Evolutionary conservation across 2,329 filamentous ascomycete species (phyloP), one percentile per base, ranked within the genome.

Genomic region (Colletotrichum sp.): DNA sequence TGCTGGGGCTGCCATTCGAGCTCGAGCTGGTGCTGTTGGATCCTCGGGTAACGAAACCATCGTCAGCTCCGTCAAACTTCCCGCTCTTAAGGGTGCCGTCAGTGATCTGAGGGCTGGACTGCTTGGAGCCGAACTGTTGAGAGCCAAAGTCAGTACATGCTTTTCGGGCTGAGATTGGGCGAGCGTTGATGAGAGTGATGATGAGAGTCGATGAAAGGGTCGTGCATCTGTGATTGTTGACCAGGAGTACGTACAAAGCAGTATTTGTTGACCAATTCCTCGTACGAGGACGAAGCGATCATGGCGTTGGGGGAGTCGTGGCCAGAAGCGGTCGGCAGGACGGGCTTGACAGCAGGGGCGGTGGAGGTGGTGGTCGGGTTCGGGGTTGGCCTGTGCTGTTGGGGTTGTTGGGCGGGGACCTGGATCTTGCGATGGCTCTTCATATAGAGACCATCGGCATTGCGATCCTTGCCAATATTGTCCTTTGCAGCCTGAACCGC

Each of bases 231-330:
- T 81, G 81, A 80, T 44, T 81, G 81, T 69, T 82, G 79, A 80
- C 84, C 83, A 79, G 85, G 86, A 83, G 90, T 90, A 98, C 96
- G 93, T 96, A 98, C 96, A 92, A 99, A 99, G 91, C 97, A 99
- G 90, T 98, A 99, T 89, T 98, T 98, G 89, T 98, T 96, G 85
- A 99, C 94, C 79, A 99, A 91, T 87, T 99, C 97, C 87, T 98
- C 95, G 85, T 99, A 99, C 76, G 96, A 96, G 76, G 95, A 93
- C 78, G 96, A 98, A 76, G 96, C 92, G 79, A 98, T 93, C 81
- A 86, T 86, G 65, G 87, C 80, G 78, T 86, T 84, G 88, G 89
- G 83, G 82, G 90, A 88, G 86, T 90, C 82, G 85, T 91, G 83
- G 73, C 86, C 86, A 76, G 85, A 82, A 69, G 78, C 81, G 82